Conservation (phyloP, 129 eudicot genomes). For the Lonicera japonica region DNA sequence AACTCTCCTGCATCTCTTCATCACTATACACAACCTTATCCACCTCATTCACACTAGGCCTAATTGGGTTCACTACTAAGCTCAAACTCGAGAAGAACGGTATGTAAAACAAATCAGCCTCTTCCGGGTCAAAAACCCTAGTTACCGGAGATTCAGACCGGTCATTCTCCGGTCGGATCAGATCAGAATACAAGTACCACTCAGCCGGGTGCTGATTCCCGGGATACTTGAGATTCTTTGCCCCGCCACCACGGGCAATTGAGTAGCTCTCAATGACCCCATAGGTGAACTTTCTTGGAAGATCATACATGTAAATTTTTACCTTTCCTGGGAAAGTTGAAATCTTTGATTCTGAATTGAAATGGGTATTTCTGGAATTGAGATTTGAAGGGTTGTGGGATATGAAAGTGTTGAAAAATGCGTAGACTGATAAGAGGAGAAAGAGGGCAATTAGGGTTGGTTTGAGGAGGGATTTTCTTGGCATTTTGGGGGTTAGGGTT, state of each 20-base stretch:
- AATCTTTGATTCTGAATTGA: conserved; percentile 1
- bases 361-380: conserved; percentile 1
- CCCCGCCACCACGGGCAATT: conserved; percentile 52
- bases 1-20: conserved; percentile 71
- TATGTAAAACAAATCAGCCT: conserved; percentile 78
- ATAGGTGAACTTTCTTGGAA: conserved; percentile 71
- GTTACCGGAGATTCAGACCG: conserved; percentile 40
- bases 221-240: conserved; percentile 51
- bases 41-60: conserved; percentile 22
- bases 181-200: conserved; percentile 73
- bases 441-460: conserved; percentile 44
- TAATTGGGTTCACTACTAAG: conserved; percentile 67
- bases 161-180: conserved; percentile 33
- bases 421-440: conserved; percentile 36
- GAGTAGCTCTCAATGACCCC: conserved; percentile 88
- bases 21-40: conserved; percentile 36
- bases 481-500: conserved; percentile 20
- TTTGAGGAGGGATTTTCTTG: conserved; percentile 31
- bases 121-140: conserved; percentile 67
- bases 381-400: conserved; percentile 10
- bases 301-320: conserved; percentile 71
- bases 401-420: conserved; percentile 41
- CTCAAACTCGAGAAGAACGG: conserved; percentile 87
- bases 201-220: conserved; percentile 99
- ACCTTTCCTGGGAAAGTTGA: conserved; percentile 8